Base-by-base conservation (phyloP, 2,329 filamentous ascomycete genomes). In the Phaeosphaeria sp. region DNA sequence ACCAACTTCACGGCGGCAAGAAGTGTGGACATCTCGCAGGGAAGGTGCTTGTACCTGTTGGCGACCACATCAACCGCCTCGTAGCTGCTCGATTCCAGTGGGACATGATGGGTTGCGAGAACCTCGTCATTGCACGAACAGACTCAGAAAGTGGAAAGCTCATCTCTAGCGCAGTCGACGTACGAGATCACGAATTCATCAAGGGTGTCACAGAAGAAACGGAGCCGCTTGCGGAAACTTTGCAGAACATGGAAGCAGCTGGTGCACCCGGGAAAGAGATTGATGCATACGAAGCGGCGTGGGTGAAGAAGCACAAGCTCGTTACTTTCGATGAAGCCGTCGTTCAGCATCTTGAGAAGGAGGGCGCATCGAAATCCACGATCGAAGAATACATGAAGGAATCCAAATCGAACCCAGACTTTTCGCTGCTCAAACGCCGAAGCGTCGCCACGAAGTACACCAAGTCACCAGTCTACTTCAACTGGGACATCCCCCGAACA, bases 51-150 rank as follows among this genome's bases (percentile, higher is more conserved):
- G 95, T 98, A 2, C 94, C 95, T 0, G 88, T 93, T 0, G 91
- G 93, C 59, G 95, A 98, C 76, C 95, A 99, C 81, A 96, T 98
- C 83, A 97, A 97, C 81, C 89, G 95, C 25, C 87, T 99, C 4
- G 89, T 93, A 20, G 93, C 95, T 1, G 89, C 94, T 2, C 89
- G 95, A 58, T 97, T 97, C 81, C 95, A 99, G 74, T 99, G 94
- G 94, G 95, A 99, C 72, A 84, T 97, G 68, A 98, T 99, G 94
- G 95, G 94, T 47, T 89, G 87, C 51, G 95, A 99, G 81, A 98
- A 96, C 76, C 84, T 98, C 3, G 88, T 98, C 43, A 95, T 99
- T 74, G 95, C 95, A 2, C 89, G 95, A 56, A 98, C 95, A 1
- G 95, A 99, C 77, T 96, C 93, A 0, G 95, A 98, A 79, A 96